Conservation (phyloP, 345 rosid genomes). For the Laguncularia racemosa region DNA sequence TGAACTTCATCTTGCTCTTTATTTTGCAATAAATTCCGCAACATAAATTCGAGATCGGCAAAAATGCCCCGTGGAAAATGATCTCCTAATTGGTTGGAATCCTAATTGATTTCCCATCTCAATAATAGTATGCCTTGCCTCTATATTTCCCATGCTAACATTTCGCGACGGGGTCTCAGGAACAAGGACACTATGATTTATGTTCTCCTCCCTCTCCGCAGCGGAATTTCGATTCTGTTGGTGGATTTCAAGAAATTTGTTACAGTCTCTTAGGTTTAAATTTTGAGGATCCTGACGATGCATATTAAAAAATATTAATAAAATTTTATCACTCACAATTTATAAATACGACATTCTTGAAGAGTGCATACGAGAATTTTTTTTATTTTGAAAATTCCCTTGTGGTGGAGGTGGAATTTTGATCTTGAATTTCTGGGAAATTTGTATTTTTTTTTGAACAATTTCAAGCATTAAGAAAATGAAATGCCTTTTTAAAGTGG, state of each 20-base stretch:
- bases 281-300: slow-evolving; percentile 27
- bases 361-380: background rate
- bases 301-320: slow-evolving; percentile 11
- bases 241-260: slow-evolving; percentile 57
- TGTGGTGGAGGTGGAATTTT: too few relatives aligned
- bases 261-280: slow-evolving; percentile 43
- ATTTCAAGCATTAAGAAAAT: background rate
- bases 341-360: too few relatives aligned
- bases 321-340: background rate
- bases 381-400: background rate
- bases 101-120: slow-evolving; percentile 3
- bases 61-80: slow-evolving; percentile 15
- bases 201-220: slow-evolving; percentile 1
- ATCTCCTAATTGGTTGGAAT: slow-evolving; percentile 8
- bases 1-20: background rate
- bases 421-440: too few relatives aligned
- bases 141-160: background rate
- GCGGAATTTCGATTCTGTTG: slow-evolving; percentile 3
- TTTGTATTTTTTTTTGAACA: background rate
- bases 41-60: background rate
- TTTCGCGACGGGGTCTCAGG: slow-evolving; percentile 24
- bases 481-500: background rate
- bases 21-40: background rate
- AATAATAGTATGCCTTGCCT: background rate
- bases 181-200: slow-evolving; percentile 2